Evolutionary conservation across 805 yeast genomes (phyloP), one percentile per base, ranked within the genome.

Genomic region (Metschnikowia kofuensis): DNA sequence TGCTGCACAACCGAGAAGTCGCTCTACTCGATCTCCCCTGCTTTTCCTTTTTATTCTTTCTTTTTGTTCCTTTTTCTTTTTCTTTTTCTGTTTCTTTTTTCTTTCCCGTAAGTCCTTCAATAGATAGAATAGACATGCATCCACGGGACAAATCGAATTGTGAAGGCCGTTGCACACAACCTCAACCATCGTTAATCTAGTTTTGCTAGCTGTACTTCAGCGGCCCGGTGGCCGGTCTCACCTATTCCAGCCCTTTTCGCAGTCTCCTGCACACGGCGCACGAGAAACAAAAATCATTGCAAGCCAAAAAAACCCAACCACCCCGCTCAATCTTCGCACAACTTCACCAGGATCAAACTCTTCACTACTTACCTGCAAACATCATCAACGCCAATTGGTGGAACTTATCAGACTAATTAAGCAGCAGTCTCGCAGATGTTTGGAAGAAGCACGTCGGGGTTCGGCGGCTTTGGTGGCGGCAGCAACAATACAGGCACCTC

Each of bases 381-480:
- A 14, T 37, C 27, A 21, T 8, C 27, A 15, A 26, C 40, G 40
- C 29, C 40, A 15, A 37, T 26, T 37, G 14, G 29, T 11, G n/a
- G 15, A 34, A 12, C 13, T 16, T 10, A 37, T 12, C 11, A 16
- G 27, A 15, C 8, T 4, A 2, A 15, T 37, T 7, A 10, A 13
- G 9, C 8, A 34, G 8, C 12, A 34, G 8, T 34, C 15, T 34
- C 14, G 15, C 27, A 9, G 37, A 71, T 79, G 83, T 79, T 79
- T 68, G 80, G 82, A 41, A 59, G 77, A 42, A 58, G 74, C 21
- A 65, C 71, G 12, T 70, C 79, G 41, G 83, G 83, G 15, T 79
- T 79, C 61, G 83, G 83, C 11, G 82, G 82, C 30, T 75, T 71
- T 54, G 70, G 72, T 31, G 57, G 61, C 32, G 34, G 59, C 44